Conservation (phyloP, 1,284 basidiomycete species). For the Xerocomus minutiporus region DNA sequence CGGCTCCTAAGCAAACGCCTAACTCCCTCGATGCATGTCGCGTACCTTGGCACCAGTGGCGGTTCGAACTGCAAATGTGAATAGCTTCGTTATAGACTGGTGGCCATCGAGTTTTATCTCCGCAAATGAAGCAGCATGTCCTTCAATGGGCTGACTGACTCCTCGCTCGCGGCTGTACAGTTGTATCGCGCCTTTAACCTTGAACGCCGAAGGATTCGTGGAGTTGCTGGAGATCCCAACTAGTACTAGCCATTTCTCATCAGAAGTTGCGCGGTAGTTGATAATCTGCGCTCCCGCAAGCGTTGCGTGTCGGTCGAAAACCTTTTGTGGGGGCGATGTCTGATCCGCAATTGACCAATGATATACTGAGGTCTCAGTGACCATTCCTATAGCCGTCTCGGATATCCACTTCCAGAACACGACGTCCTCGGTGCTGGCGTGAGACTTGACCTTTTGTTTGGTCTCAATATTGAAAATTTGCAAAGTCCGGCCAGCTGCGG, state of each 20-base stretch:
- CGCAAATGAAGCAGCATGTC: constrained; percentile 96
- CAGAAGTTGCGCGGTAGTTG: constrained; percentile 90
- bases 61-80: constrained; percentile 93
- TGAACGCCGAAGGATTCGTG: constrained; percentile 90
- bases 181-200: constrained; percentile 96
- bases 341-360: constrained; percentile 86
- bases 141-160: constrained; percentile 98
- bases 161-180: constrained; percentile 87
- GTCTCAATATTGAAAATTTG: constrained; percentile 99
- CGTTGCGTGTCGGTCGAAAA: constrained; percentile 96
- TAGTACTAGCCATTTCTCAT: constrained; percentile 97
- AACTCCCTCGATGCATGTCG: constrained; percentile 10
- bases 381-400: constrained; percentile 88
- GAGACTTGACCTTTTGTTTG: constrained; percentile 97
- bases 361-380: constrained; percentile 91
- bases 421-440: constrained; percentile 91
- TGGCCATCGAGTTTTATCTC: constrained; percentile 88
- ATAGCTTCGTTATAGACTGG: constrained; percentile 82
- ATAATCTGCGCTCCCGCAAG: constrained; percentile 96
- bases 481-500: constrained; percentile 82
- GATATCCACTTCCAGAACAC: constrained; percentile 99
- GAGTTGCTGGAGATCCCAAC: constrained; percentile 96
- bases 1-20: constrained; percentile 13
- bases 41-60: constrained; percentile 93
- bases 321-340: constrained; percentile 77